Evolutionary conservation across 192 early-diverging fungal genomes (phyloP).

Genomic region (Entomortierella beljakovae): DNA sequence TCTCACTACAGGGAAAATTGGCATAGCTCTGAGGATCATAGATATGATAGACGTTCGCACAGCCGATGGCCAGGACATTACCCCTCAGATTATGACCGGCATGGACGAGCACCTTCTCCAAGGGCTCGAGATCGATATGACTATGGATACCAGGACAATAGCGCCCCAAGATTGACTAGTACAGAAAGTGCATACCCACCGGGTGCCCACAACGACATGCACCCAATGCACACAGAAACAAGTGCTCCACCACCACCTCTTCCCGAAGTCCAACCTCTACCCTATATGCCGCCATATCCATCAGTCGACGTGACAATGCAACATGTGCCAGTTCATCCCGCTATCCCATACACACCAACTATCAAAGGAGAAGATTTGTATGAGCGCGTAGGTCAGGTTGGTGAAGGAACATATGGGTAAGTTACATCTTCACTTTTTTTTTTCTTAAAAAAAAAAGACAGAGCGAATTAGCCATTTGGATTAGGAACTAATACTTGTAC

Average conservation of each 20-base stretch:
- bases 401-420: slow-evolving; percentile 85
- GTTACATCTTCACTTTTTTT: too few relatives aligned
- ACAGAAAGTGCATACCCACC: slow-evolving; percentile 1
- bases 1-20: slow-evolving; percentile 26
- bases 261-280: neutral
- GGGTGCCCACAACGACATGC: slow-evolving; percentile 2
- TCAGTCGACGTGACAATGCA: too few relatives aligned
- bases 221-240: slow-evolving; percentile 5
- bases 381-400: slow-evolving; percentile 81
- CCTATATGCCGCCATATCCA: slow-evolving; percentile 6
- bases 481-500: too few relatives aligned
- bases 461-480: too few relatives aligned
- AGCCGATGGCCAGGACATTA: slow-evolving; percentile 21
- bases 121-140: slow-evolving; percentile 28
- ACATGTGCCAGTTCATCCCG: too few relatives aligned
- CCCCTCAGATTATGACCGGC: slow-evolving; percentile 25
- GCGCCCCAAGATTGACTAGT: slow-evolving; percentile 3
- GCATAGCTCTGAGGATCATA: slow-evolving; percentile 26
- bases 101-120: slow-evolving; percentile 30
- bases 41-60: slow-evolving; percentile 31
- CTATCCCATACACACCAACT: neutral
- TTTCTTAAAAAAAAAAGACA: too few relatives aligned
- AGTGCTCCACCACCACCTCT: neutral
- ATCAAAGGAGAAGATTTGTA: slow-evolving; percentile 68
- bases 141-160: slow-evolving; percentile 20